Evolutionary conservation across 371 early-diverging fungal species (phyloP), one percentile per base, ranked within the genome.

Genomic region (Mortierella sp.): DNA sequence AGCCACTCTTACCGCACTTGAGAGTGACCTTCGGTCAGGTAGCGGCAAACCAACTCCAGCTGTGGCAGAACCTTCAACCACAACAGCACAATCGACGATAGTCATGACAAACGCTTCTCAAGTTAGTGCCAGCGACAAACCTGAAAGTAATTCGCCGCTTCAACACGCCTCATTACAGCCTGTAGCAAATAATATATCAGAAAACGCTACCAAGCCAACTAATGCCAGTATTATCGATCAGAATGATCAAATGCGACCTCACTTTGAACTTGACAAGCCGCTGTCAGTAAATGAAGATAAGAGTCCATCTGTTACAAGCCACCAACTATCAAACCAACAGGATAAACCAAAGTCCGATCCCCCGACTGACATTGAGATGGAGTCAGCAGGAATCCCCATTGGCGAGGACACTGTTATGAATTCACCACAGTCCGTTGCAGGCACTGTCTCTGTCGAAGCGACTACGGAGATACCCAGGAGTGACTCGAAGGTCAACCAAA

Each of bases 1-100:
- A 28, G 32, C 68, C 1, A 74, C 79, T 10, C 47, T 79, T 47
- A 65, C 68, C 16, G 49, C 58, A 4, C 52, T 26, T 32, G 28
- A 55, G 24, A 28, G 28, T 1, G 3, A 60, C 9, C 35, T 20
- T 60, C 37, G 30, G 24, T 18, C 12, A 30, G 28, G 18, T n/a
- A 18, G n/a, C 40, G n/a, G 39, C 72, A n/a, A 61, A 43, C n/a
- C 66, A 52, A 8, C 54, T 45, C 9, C 55, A 54, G 22, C 16
- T 65, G 43, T 8, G n/a, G n/a, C 51, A 5, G n/a, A 51, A 9
- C 18, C 51, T 51, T 51, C 51, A n/a, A n/a, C 22, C n/a, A 18
- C 51, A 0, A 47, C 47, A 10, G n/a, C 51, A n/a, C 51, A 51
- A 5, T 43, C 43, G 16, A n/a, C 51, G n/a, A 20, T 18, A 51